Base-by-base conservation (phyloP, 2,329 filamentous ascomycete species). In the Neonectria ditissima region DNA sequence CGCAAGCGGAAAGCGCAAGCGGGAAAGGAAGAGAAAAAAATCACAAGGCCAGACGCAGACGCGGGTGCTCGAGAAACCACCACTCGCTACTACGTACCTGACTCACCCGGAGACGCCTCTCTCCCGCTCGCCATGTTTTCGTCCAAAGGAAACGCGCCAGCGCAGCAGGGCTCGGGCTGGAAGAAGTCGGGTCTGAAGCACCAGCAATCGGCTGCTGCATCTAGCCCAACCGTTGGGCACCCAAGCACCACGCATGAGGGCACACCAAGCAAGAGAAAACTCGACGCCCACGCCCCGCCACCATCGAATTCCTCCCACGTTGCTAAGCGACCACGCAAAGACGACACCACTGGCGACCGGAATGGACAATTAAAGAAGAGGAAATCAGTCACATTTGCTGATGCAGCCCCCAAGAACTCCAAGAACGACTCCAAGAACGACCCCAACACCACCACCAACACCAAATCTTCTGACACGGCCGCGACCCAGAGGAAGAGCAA, bases 171-270 rank as follows among this genome's bases (percentile, higher is more conserved):
- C 66, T 86, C 86, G 61, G 86, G 86, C 67, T 88, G 86, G 86
- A 88, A 88, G 75, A 83, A 84, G 81, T 83, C 88, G 82, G 86
- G 87, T 78, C 83, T 88, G 75, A 87, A 87, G 81, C 86, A 88
- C 78, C 88, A 88, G 78, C 74, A 76, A 66, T 70, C 73, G 60
- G 71, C 74, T 68, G 73, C 71, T 68, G 71, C 71, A 67, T 69
- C 68, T 69, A 66, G 69, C 69, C 72, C 72, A 69, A 72, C 71
- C 69, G 77, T 79, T 79, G 78, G 78, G 77, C 77, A 77, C 66
- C 77, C 75, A 77, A 72, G 69, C 69, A 79, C 67, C 76, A 78
- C 70, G 55, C 60, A 58, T 32, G 50, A 63, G 60, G 60, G 60
- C 55, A 63, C 77, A 71, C 70, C 73, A 69, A 67, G 65, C 76